Conservation (phyloP, 352 stramenopile species). For the Aphanomyces invadans region DNA sequence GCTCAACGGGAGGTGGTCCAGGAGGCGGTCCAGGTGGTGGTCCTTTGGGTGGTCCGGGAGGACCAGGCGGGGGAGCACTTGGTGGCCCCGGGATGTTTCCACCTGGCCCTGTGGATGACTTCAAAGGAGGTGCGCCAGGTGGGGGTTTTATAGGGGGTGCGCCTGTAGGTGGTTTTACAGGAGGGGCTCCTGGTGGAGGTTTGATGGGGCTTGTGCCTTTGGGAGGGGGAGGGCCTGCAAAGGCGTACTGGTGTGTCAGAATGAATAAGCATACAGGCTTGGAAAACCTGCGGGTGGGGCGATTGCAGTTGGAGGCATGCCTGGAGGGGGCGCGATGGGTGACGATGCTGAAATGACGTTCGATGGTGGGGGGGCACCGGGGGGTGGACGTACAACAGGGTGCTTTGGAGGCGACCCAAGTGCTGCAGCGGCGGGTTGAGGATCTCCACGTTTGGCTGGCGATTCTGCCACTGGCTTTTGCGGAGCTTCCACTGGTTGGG, state of each 20-base stretch:
- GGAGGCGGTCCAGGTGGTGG: conserved; percentile 32
- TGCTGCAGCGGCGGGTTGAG: background rate
- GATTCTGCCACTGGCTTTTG: background rate
- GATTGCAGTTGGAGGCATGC: conserved; percentile 10
- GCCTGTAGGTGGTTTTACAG: conserved; percentile 26
- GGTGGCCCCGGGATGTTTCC: conserved; percentile 19
- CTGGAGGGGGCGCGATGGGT: conserved; percentile 16
- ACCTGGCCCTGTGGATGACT: conserved; percentile 16
- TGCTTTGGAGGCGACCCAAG: background rate
- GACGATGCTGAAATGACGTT: conserved; percentile 7
- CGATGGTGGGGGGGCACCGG: conserved; percentile 28
- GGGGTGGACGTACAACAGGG: conserved; percentile 29
- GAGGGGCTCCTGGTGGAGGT: conserved; percentile 26
- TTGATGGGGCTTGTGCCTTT: conserved; percentile 7
- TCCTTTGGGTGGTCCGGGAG: conserved; percentile 25
- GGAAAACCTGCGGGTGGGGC: background rate
- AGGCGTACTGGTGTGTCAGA: background rate
- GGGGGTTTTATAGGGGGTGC: conserved; percentile 24
- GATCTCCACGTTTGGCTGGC: background rate
- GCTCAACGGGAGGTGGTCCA: conserved; percentile 33
- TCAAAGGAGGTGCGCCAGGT: conserved; percentile 24
- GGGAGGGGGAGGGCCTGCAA: background rate
- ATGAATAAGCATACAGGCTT: background rate
- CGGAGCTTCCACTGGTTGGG: conserved; percentile 3
- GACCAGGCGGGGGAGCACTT: conserved; percentile 32